Evolutionary conservation across 441 rosid genomes (phyloP), one percentile per base, ranked within the genome.

Genomic region (Pelargonium myrrhifolium): DNA sequence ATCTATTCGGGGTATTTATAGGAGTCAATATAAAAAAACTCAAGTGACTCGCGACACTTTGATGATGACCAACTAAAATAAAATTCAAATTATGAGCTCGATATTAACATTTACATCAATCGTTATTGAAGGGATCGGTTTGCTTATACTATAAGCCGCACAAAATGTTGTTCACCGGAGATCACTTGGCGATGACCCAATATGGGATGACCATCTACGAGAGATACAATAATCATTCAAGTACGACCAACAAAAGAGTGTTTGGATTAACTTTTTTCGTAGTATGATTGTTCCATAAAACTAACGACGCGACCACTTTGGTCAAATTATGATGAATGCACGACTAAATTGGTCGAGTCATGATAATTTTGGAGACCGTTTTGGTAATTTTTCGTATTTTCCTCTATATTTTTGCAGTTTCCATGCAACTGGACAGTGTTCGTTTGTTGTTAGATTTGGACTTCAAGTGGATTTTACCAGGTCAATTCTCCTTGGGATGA

Each of bases 401-500:
- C 17, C 14, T 47, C n/a, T 1, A 11, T 47, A 17, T 18, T 64
- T 71, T 59, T 21, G 69, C 69, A 71, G 74, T 71, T 42, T 12
- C 65, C 24, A 10, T 42, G 60, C 74, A 71, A 66, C 5, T 65
- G 42, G 10, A 59, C 26, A 71, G 74, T 17, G 65, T 71, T 10
- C 4, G 59, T 24, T 43, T 56, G 58, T 56, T 71, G 65, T 14
- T 65, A 37, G 69, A 26, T 59, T 43, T 56, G 18, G 69, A 71
- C 69, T 65, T 71, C 68, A 59, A 61, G 47, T 65, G 74, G 74
- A 65, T 71, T 1, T 8, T 71, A 24, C 74, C 74, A 35, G 74
- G 74, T 71, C 11, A 15, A 62, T 62, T n/a, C n/a, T n/a, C n/a
- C n/a, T n/a, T n/a, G n/a, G n/a, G n/a, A n/a, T n/a, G n/a, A n/a